phyloP scores from a whole-genome alignment of 495 filamentous ascomycete genomes.

The Talaromyces thailandensis region DNA sequence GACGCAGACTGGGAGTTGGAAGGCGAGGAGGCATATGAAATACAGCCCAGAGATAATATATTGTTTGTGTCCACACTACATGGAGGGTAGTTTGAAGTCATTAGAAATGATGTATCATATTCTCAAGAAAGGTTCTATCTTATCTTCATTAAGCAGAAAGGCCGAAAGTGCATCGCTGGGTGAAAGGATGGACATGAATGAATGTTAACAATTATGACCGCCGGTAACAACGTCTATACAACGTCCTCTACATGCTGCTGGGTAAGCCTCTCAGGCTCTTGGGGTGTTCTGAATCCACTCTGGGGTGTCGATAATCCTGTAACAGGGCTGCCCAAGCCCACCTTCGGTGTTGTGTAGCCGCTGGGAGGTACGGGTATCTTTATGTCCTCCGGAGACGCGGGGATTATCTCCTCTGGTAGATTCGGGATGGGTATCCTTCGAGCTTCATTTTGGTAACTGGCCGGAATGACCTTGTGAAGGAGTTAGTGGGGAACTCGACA shows the following conservation, averaged over 20 bases:
- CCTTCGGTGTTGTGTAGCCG: conserved; percentile 41
- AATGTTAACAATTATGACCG: neutral
- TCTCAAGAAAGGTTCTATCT: neutral
- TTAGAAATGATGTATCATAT: neutral
- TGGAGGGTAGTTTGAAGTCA: conserved; percentile 53
- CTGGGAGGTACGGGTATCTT: conserved; percentile 67
- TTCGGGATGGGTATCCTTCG: conserved; percentile 73
- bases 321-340: conserved; percentile 37
- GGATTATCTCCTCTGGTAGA: conserved; percentile 52
- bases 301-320: conserved; percentile 35
- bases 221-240: conserved; percentile 17
- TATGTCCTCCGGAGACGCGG: conserved; percentile 74
- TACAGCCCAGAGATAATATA: conserved; percentile 76
- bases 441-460: conserved; percentile 92
- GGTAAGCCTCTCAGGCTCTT: conserved; percentile 37
- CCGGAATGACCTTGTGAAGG: conserved; percentile 70
- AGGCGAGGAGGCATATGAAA: conserved; percentile 80
- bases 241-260: conserved; percentile 43
- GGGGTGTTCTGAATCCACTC: conserved; percentile 29
- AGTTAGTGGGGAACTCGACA: conserved; percentile 6
- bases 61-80: conserved; percentile 98
- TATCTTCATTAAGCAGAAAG: neutral
- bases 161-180: neutral
- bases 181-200: neutral
- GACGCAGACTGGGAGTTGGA: conserved; percentile 98